These are phyloP conservation scores for Pseudonitzschia multistriata DNA, from an alignment of 108 stramenopile species.

Conservation along the genomic window DNA sequence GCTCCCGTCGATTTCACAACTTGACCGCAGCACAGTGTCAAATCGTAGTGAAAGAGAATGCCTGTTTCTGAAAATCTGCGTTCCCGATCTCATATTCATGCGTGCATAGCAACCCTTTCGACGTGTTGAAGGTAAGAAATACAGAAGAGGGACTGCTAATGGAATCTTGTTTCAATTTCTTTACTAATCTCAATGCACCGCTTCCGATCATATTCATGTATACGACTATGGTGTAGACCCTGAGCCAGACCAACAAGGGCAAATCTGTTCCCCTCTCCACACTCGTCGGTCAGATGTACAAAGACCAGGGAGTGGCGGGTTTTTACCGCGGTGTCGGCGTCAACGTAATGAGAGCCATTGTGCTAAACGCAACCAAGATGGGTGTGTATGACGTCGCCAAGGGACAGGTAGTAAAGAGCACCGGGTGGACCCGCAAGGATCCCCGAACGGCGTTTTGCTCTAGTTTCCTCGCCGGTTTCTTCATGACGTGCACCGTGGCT, in stretches of 20 bases:
- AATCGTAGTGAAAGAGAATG: background rate
- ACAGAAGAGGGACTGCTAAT: slow-evolving; percentile 18
- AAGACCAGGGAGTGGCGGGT: slow-evolving; percentile 54
- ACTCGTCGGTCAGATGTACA: slow-evolving; percentile 49
- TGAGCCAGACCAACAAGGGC: slow-evolving; percentile 81
- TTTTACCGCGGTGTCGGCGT: slow-evolving; percentile 67
- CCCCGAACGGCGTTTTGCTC: slow-evolving; percentile 42
- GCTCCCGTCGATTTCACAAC: background rate
- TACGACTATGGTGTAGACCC: slow-evolving; percentile 61
- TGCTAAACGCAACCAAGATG: slow-evolving; percentile 75
- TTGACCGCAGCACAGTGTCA: background rate
- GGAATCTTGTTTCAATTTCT: background rate
- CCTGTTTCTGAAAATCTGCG: background rate
- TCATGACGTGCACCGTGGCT: slow-evolving; percentile 82
- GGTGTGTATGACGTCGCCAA: slow-evolving; percentile 79
- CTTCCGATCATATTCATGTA: background rate
- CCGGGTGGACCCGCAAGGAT: slow-evolving; percentile 52
- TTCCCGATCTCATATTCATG: background rate
- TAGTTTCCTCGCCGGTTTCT: slow-evolving; percentile 40
- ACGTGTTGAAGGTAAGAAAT: slow-evolving; percentile 74
- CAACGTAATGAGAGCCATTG: slow-evolving; percentile 61
- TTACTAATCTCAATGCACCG: background rate
- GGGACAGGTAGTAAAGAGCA: slow-evolving; percentile 54
- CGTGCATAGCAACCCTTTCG: slow-evolving; percentile 69
- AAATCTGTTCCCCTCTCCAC: slow-evolving; percentile 34